These are phyloP conservation scores for Patellifolia procumbens DNA, from an alignment of 179 eudicot species.

Conservation along the genomic window DNA sequence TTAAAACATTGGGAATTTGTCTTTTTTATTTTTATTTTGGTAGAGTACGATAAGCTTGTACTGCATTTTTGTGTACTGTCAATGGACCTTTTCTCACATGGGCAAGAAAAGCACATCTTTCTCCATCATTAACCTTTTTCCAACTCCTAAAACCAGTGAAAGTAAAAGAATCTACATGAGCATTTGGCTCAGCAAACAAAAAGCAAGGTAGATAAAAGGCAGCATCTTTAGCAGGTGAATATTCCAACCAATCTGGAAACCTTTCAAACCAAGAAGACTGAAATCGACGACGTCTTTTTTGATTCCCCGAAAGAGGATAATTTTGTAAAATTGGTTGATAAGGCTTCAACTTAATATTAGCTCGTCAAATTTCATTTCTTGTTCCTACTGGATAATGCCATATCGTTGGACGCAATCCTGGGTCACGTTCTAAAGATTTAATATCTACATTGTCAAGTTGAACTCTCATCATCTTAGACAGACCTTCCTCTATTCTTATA, in stretches of 20 bases:
- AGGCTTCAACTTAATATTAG: not conserved
- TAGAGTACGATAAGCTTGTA: not conserved
- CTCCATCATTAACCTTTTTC: constrained; percentile 15
- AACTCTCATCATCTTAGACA: no score
- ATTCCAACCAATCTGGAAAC: no score
- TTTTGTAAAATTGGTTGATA: not conserved
- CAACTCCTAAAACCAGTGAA: no score
- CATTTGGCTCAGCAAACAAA: constrained; percentile 3
- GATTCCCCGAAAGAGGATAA: not conserved
- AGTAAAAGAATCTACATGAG: not conserved
- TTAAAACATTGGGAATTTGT: constrained; percentile 4
- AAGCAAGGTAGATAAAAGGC: constrained; percentile 1
- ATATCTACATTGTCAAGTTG: constrained; percentile 5
- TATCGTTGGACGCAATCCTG: not conserved
- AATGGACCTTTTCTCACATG: constrained; percentile 12
- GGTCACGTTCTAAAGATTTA: constrained; percentile 8
- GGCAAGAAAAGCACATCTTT: constrained; percentile 1
- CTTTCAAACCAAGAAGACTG: constrained; percentile 10
- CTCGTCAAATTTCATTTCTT: not conserved
- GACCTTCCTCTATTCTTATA: no score
- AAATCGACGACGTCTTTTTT: not conserved
- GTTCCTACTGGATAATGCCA: not conserved
- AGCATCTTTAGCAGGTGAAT: constrained; percentile 12
- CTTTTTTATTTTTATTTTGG: not conserved
- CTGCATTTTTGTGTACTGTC: constrained; percentile 10